Evolutionary conservation across 176 grass and related monocot species (phyloP).

Genomic region (Phragmites australis): DNA sequence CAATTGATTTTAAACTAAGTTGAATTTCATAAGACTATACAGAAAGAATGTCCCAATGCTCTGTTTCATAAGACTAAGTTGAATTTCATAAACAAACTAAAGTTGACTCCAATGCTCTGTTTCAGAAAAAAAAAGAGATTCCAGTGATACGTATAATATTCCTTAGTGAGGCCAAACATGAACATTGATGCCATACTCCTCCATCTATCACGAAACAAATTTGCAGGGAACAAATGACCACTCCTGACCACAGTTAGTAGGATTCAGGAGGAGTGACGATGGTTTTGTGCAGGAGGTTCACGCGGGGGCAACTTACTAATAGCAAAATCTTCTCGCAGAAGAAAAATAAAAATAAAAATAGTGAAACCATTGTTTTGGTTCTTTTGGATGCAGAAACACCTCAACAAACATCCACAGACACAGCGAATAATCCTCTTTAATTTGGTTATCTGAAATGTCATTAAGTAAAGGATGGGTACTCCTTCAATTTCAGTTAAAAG

Average conservation of each 20-base stretch:
- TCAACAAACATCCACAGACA: background rate
- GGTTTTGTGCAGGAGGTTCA: too few species aligned
- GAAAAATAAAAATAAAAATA: too few species aligned
- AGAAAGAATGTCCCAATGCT: background rate
- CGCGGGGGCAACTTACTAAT: too few species aligned
- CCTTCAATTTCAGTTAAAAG: background rate
- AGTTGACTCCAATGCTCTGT: background rate
- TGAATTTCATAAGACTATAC: background rate
- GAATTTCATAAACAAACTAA: background rate
- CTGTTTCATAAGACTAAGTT: too few species aligned
- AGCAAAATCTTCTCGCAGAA: too few species aligned
- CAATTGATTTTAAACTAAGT: background rate
- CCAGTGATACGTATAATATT: background rate
- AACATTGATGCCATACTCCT: background rate
- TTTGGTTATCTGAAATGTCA: slow-evolving; percentile 11
- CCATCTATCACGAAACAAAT: background rate
- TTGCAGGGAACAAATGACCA: background rate
- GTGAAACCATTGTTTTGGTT: too few species aligned
- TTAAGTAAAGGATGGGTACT: background rate
- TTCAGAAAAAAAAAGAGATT: background rate
- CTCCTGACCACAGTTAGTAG: background rate
- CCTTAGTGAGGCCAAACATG: slow-evolving; percentile 1
- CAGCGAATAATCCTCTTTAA: background rate
- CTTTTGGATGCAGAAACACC: background rate
- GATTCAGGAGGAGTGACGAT: too few species aligned